Evolutionary conservation across 1,284 basidiomycete species (phyloP), one percentile per base, ranked within the genome.

Genomic region (Wolfiporia cocos): DNA sequence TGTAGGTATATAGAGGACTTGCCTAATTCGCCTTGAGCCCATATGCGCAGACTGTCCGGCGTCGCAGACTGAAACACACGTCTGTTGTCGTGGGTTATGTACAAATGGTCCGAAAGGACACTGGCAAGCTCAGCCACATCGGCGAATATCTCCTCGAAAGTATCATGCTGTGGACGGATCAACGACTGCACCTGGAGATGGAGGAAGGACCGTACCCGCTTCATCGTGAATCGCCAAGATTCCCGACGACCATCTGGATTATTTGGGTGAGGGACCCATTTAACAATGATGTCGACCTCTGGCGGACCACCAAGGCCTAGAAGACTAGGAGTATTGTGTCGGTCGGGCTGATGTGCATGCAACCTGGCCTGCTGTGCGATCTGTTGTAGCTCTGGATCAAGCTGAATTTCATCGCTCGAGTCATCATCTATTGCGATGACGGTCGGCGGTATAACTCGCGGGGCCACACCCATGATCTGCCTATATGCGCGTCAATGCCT

Each of bases 41-140:
- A 85, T 14, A 87, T 73, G 14, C 68, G 69, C 35, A 87, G 64
- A n/a, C 73, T 71, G 30, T 73, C 65, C 0, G 85, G 83, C 0
- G 78, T 81, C 2, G 79, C 75, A 14, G 78, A 81, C 6, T 81
- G 66, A 50, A 78, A 86, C 30, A 88, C 66, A 3, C 74, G 78
- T 39, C 70, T 74, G 35, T 74, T 70, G 21, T 78, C 67, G 45
- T 78, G 74, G 11, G 61, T 78, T 45, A 88, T 62, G 22, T 85
- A 65, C 0, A 88, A 60, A 40, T 71, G 71, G 12, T 72, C 64
- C 2, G 55, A 49, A 10, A 70, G 64, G 14, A 84, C 65, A 12
- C 58, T 59, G 2, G 71, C 76, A 33, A 77, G 65, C 44, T 86
- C 80, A 5, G 85, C 82, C 3, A 74, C 61, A 33, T 71, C 74